phyloP scores from a whole-genome alignment of 108 stramenopile species.

The Craspedostauros australis region DNA sequence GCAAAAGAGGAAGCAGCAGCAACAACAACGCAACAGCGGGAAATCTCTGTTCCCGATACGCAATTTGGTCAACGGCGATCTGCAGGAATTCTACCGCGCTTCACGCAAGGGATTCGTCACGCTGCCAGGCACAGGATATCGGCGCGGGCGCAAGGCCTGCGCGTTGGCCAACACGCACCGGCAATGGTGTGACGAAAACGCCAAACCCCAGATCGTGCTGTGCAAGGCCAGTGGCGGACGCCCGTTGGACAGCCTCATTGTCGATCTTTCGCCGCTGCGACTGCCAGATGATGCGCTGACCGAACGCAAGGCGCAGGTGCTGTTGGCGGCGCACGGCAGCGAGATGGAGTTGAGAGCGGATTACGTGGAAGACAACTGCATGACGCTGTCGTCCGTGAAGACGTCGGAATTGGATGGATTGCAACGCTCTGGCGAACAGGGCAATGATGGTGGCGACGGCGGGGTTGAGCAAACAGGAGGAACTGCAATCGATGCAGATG shows the following conservation, averaged over 20 bases:
- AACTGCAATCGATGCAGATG: not conserved
- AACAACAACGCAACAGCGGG: conserved; percentile 1
- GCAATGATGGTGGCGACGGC: not conserved
- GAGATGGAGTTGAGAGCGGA: conserved; percentile 16
- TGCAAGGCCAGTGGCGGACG: conserved; percentile 29
- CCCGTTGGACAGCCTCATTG: conserved; percentile 21
- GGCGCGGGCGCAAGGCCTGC: conserved; percentile 32
- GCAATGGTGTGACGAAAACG: conserved; percentile 43
- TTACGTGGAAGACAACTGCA: conserved; percentile 9
- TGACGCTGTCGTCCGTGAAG: too few relatives aligned
- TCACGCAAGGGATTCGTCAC: conserved; percentile 22
- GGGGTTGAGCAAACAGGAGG: not conserved
- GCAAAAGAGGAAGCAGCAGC: conserved; percentile 1
- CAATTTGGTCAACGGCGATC: conserved; percentile 13
- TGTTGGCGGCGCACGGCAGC: conserved; percentile 6
- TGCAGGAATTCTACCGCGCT: conserved; percentile 18
- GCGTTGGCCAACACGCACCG: conserved; percentile 40
- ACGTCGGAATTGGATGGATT: not conserved
- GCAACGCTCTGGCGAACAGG: not conserved
- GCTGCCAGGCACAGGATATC: conserved; percentile 38
- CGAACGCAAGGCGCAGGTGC: conserved; percentile 6
- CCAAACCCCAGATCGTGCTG: conserved; percentile 23
- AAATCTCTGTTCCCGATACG: conserved; percentile 10
- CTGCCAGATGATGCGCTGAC: not conserved
- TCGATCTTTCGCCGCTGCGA: conserved; percentile 28